Evolutionary conservation across 805 yeast species (phyloP).

Genomic region (Yarrowia sp.): DNA sequence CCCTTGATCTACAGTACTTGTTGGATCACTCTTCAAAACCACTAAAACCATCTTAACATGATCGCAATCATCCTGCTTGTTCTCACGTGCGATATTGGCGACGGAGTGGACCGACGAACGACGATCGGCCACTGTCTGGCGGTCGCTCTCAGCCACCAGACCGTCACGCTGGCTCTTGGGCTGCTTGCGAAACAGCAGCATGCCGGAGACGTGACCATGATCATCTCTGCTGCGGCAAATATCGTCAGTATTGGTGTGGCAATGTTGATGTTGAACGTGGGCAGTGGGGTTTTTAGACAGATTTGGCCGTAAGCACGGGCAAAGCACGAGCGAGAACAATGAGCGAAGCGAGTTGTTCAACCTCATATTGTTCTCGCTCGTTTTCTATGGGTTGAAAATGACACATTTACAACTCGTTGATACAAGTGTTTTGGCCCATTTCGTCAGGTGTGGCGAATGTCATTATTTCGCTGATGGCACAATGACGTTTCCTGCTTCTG

Average conservation of each 20-base stretch:
- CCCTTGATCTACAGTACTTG: no score
- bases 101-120: conserved; percentile 28
- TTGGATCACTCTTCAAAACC: no score
- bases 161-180: conserved; percentile 4
- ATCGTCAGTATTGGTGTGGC: conserved; percentile 29
- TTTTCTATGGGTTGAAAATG: no score
- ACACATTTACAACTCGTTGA: no score
- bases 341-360: no score
- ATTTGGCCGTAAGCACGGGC: conserved; percentile 12
- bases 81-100: conserved; percentile 22
- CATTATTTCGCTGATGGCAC: no score
- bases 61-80: conserved; percentile 19
- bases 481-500: no score
- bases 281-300: neutral
- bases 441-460: no score
- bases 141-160: conserved; percentile 31
- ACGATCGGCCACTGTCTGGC: conserved; percentile 31
- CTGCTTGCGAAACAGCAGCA: conserved; percentile 21
- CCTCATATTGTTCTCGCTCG: no score
- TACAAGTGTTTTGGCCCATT: no score
- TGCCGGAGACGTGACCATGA: neutral
- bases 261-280: conserved; percentile 12
- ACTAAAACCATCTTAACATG: neutral
- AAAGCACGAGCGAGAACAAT: neutral
- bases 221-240: conserved; percentile 27